Base-by-base conservation (phyloP, 2,329 filamentous ascomycete species). In the Epichloe gansuensis region DNA sequence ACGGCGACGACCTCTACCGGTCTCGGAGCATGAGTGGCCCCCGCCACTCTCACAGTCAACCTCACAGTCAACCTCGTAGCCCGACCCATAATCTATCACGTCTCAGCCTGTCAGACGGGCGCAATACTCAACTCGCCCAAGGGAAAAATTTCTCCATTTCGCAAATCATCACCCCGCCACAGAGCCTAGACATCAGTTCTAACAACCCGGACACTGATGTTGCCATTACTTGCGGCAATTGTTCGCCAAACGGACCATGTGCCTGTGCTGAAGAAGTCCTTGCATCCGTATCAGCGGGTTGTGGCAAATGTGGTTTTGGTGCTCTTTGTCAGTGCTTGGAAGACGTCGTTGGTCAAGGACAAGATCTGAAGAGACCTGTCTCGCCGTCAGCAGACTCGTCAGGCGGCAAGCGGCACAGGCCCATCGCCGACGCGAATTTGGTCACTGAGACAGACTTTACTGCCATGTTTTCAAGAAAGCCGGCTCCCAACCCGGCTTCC, bases 361-460 rank as follows among this genome's bases (percentile, higher is more conserved):
- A 63, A 13, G 62, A 63, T 4, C 63, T 77, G 38, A 81, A 81
- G 66, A 69, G 78, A 41, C 70, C 75, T 2, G 63, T 67, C 2
- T 78, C 77, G 2, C 72, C 72, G 1, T 69, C 72, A 1, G 65
- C 63, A 4, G 53, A 63, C 15, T 65, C 60, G 0, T 71, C 73
- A 0, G 66, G 69, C 2, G 78, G 78, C 56, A 86, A 85, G 64
- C 75, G 78, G 36, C 73, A 73, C 42, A 75, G 75, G 21, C 65
- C 74, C 11, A 59, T 50, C 34, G 43, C 39, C n/a, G 47, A 49
- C 44, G 47, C 54, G 47, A 67, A 73, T 49, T 82, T 86, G 51
- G 70, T 74, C 51, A 75, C 81, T 56, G 87, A 89, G 67, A 84
- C 84, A 45, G 85, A 90, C 63, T 89, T 89, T 59, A 89, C 86